Evolutionary conservation across 208 protist species (phyloP).

Genomic region (Porcisia deanei): DNA sequence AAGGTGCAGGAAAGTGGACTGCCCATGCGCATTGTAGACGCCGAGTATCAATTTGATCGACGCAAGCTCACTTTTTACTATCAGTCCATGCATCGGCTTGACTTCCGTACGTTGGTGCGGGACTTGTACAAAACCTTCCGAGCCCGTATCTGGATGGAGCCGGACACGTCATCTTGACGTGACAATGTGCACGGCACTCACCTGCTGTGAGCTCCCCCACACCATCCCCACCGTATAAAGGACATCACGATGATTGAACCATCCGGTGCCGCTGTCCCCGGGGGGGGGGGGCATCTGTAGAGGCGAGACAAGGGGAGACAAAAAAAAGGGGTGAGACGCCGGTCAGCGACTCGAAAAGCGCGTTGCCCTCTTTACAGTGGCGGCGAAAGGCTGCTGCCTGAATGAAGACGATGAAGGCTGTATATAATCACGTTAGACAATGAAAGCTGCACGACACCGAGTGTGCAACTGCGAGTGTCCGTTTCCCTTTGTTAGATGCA

Average conservation of each 20-base stretch:
- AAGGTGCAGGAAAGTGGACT: slow-evolving; percentile 85
- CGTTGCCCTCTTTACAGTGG: background rate
- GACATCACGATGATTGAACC: background rate
- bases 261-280: background rate
- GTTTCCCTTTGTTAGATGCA: slow-evolving; percentile 1
- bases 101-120: slow-evolving; percentile 90
- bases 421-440: background rate
- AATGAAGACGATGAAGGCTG: background rate
- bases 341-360: background rate
- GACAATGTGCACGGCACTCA: background rate
- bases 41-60: slow-evolving; percentile 93
- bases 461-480: background rate
- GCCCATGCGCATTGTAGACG: slow-evolving; percentile 90
- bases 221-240: background rate
- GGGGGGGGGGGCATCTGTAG: background rate
- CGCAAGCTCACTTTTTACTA: slow-evolving; percentile 94
- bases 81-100: slow-evolving; percentile 79
- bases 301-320: background rate
- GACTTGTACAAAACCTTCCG: slow-evolving; percentile 92
- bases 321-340: background rate
- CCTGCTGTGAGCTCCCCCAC: no score
- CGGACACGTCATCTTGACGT: slow-evolving; percentile 43
- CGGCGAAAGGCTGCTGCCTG: background rate
- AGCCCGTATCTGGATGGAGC: slow-evolving; percentile 94
- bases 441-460: background rate